phyloP scores from a whole-genome alignment of 2,329 filamentous ascomycete genomes.

The Calonectria pseudoreteaudii region DNA sequence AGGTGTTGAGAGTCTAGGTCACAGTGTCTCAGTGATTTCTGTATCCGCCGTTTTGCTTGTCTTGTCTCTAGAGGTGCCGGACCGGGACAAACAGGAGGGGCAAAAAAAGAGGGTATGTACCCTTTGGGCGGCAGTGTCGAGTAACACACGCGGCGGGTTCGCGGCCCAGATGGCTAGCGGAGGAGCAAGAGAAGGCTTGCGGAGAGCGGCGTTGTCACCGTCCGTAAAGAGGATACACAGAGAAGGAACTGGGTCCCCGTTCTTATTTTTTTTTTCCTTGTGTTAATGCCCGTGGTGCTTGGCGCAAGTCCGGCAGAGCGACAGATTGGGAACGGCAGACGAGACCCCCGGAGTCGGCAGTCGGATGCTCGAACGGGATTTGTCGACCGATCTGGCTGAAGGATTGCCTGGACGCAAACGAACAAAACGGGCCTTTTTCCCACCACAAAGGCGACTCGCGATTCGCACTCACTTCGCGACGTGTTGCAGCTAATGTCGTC shows the following conservation, averaged over 20 bases:
- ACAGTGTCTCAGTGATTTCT: conserved; percentile 6
- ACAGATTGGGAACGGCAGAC: conserved; percentile 16
- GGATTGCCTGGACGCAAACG: conserved; percentile 22
- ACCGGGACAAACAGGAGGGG: conserved; percentile 25
- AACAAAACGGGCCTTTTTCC: conserved; percentile 11
- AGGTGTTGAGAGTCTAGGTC: conserved; percentile 2
- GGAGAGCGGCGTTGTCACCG: conserved; percentile 15
- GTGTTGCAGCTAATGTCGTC: conserved; percentile 7
- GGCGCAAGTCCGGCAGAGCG: conserved; percentile 5
- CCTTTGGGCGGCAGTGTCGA: conserved; percentile 9
- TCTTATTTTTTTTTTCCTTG: neutral
- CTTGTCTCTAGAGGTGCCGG: conserved; percentile 12
- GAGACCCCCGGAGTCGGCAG: conserved; percentile 18
- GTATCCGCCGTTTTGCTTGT: neutral
- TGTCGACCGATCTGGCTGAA: conserved; percentile 7
- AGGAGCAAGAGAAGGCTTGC: conserved; percentile 8
- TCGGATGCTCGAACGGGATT: conserved; percentile 16
- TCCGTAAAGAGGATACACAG: conserved; percentile 18
- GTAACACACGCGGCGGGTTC: conserved; percentile 21
- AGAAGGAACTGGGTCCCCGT: conserved; percentile 11
- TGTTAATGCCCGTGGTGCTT: conserved; percentile 3
- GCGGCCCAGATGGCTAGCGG: conserved; percentile 12
- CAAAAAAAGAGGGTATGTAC: conserved; percentile 10
- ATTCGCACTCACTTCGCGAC: conserved; percentile 6
- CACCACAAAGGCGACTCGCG: conserved; percentile 10